phyloP scores from a whole-genome alignment of 2,329 filamentous ascomycete genomes.

The Gyromitra esculenta region DNA sequence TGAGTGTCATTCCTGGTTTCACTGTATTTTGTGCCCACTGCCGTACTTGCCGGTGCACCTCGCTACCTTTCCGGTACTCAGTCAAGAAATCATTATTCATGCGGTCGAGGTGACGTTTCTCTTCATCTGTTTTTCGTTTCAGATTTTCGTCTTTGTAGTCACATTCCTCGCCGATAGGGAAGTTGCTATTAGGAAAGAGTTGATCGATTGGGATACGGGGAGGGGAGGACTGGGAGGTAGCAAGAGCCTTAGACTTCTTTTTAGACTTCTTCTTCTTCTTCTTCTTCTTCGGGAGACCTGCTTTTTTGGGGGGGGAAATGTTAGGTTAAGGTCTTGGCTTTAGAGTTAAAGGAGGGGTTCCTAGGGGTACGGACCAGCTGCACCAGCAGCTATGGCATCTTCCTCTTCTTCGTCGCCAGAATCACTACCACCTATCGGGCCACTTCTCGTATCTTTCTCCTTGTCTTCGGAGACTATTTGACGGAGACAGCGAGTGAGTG shows the following conservation, averaged over 20 bases:
- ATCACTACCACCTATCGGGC: conserved; percentile 59
- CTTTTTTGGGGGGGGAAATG: background rate
- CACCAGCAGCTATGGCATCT: conserved; percentile 60
- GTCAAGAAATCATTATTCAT: conserved; percentile 80
- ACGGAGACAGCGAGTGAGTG: background rate
- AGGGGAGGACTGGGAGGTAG: conserved; percentile 77
- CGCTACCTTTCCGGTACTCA: conserved; percentile 85
- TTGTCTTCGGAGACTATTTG: conserved; percentile 37
- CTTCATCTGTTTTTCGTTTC: conserved; percentile 82
- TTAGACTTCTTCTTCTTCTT: conserved; percentile 85
- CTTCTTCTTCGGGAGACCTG: conserved; percentile 69
- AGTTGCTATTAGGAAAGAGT: conserved; percentile 76
- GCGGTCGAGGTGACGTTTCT: conserved; percentile 83
- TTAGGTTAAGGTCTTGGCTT: background rate
- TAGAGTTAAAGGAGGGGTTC: background rate
- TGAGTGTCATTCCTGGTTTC: conserved; percentile 81
- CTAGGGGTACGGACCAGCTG: conserved; percentile 58
- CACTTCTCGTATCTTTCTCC: conserved; percentile 27
- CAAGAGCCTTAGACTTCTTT: conserved; percentile 73
- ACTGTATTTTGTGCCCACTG: conserved; percentile 83
- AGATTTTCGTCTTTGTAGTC: conserved; percentile 81
- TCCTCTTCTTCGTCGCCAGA: conserved; percentile 68
- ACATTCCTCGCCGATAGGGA: conserved; percentile 80
- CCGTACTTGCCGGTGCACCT: conserved; percentile 87
- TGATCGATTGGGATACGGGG: conserved; percentile 77